These are phyloP conservation scores for Trypanosoma brucei DNA, from an alignment of 208 protist species.

Conservation along the genomic window DNA sequence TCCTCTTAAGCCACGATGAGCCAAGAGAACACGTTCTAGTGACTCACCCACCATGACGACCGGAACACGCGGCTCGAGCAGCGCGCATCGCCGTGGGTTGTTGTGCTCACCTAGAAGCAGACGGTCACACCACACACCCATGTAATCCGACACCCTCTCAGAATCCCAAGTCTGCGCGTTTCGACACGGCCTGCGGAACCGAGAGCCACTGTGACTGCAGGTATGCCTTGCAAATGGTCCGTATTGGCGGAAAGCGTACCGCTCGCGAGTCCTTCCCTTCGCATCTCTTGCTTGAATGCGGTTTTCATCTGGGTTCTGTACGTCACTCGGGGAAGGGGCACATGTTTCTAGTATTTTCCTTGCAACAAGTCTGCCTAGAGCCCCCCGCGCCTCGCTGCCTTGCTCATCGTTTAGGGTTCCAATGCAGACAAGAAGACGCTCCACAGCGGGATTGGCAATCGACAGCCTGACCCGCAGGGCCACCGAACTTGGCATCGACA, in stretches of 20 bases:
- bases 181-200: conserved; percentile 19
- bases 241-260: conserved; percentile 21
- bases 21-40: conserved; percentile 47
- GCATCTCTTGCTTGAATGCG: conserved; percentile 50
- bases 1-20: conserved; percentile 41
- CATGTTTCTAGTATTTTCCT: conserved; percentile 49
- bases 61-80: conserved; percentile 64
- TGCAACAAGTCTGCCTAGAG: conserved; percentile 35
- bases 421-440: conserved; percentile 55
- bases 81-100: conserved; percentile 44
- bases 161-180: conserved; percentile 78
- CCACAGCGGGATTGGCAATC: conserved; percentile 15
- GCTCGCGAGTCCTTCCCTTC: conserved; percentile 39
- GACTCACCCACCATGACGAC: conserved; percentile 41
- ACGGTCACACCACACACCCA: conserved; percentile 81
- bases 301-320: conserved; percentile 60
- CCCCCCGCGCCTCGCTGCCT: conserved; percentile 23
- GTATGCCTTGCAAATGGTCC: conserved; percentile 7
- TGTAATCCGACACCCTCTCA: conserved; percentile 50
- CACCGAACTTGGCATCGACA: conserved; percentile 6
- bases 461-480: conserved; percentile 13
- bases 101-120: conserved; percentile 63
- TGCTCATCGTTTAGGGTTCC: conserved; percentile 24
- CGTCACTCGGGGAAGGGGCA: conserved; percentile 54
- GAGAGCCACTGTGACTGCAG: not conserved